Evolutionary conservation across 164 flowering plant species (phyloP), one percentile per base, ranked within the genome.

Genomic region (Houttuynia cordata): DNA sequence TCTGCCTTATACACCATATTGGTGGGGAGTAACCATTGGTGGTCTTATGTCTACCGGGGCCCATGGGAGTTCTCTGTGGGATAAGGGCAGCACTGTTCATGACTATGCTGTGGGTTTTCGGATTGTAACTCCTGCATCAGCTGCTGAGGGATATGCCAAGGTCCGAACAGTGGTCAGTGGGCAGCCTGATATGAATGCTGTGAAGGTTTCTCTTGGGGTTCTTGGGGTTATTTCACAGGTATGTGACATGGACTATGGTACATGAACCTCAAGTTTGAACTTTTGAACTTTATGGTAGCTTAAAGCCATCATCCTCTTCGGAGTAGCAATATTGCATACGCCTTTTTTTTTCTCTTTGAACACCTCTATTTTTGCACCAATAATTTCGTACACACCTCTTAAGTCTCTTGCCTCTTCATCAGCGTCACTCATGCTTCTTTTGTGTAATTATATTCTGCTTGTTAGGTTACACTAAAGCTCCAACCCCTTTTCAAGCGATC

Each of bases 221-320:
- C 87, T 88, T 62, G 96, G 96, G 53, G 84, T 85, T 41, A 75
- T 88, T 60, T 79, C 89, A 23, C 85, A 85, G 91, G 96, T 87
- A 68, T 45, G 22, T 30, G 37, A 30, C 37, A 30, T 30, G 2
- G 2, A 2, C 37, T 30, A 6, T 30, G 37, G 37, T 30, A 30
- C 37, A 30, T 30, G 37, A 30, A n/a, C n/a, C n/a, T n/a, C n/a
- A n/a, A n/a, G n/a, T n/a, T n/a, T n/a, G n/a, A n/a, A n/a, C n/a
- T n/a, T n/a, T n/a, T n/a, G n/a, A n/a, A n/a, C n/a, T n/a, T n/a
- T n/a, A n/a, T n/a, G n/a, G n/a, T n/a, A n/a, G n/a, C n/a, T n/a
- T n/a, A n/a, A n/a, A n/a, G n/a, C n/a, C n/a, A n/a, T n/a, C n/a
- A n/a, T n/a, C n/a, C n/a, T n/a, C n/a, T n/a, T n/a, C n/a, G n/a